Base-by-base conservation (phyloP, 306 rosid genomes). In the Sphenostylis stenocarpa region DNA sequence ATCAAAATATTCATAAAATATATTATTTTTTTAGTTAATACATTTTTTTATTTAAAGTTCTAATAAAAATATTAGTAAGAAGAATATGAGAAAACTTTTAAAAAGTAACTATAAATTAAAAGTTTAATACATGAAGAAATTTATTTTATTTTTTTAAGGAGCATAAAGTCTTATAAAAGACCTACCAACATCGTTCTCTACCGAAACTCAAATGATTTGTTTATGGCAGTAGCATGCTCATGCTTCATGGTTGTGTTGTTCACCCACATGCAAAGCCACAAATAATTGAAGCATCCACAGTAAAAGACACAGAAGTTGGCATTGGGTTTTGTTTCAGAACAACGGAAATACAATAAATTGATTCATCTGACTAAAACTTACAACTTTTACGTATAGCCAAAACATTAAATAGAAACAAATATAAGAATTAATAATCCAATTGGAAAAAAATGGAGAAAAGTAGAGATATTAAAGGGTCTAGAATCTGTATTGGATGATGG, bases 251-350 rank as follows among this genome's bases (percentile, higher is more conserved):
- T 26, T 26, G 28, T 57, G n/a, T 0, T 7, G 3, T 9, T 20
- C 7, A 70, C 6, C 16, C 68, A 19, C 69, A 63, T 63, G 69
- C 69, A 36, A 36, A 36, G 69, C 48, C 86, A 31, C 65, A 16
- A 43, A 57, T 24, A 33, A 56, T 73, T 79, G 60, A 38, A 14
- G 33, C 45, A 20, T 43, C 28, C 19, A 49, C 77, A 65, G 62
- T 65, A 51, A 62, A 66, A 55, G 70, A 72, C 52, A 41, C 4
- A 24, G 17, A 13, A 19, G 16, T 67, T 83, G 33, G 73, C 75
- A 34, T 65, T 62, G 81, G 67, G 24, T 17, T 41, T 67, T 48
- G 75, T 14, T 24, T 49, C 26, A 36, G 23, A 49, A 72, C 41
- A 77, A 51, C 55, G 70, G 73, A 41, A 52, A 52, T 55, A 1